phyloP scores from a whole-genome alignment of 192 early-diverging fungal species.

The Oehlia diaphana region DNA sequence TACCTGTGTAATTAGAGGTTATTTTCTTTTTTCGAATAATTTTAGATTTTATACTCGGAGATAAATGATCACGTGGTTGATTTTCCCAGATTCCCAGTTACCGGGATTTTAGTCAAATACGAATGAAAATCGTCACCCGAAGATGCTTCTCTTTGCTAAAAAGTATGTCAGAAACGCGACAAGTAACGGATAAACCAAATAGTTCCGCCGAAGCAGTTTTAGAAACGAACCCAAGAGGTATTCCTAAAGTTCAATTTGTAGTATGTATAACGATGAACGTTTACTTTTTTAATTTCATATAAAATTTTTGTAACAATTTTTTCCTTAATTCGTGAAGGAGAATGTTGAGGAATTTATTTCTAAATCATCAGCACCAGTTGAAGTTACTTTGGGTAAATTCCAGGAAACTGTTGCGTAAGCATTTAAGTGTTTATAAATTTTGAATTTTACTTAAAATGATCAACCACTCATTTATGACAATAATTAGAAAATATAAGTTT shows the following conservation, averaged over 20 bases:
- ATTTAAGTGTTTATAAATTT: neutral
- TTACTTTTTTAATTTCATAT: neutral
- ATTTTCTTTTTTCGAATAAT: neutral
- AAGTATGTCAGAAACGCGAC: neutral
- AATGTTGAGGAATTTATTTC: conserved; percentile 87
- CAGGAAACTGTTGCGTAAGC: conserved; percentile 81
- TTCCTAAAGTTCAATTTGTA: conserved; percentile 94
- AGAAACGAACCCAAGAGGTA: conserved; percentile 90
- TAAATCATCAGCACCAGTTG: conserved; percentile 62
- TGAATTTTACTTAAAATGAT: neutral
- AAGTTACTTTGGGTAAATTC: conserved; percentile 88
- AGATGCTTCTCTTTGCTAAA: too few species aligned
- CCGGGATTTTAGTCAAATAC: too few species aligned
- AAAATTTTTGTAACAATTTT: neutral
- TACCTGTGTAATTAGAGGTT: neutral
- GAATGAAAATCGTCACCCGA: too few species aligned
- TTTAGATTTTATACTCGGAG: neutral
- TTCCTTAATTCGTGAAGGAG: conserved; percentile 49
- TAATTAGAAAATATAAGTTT: conserved; percentile 90
- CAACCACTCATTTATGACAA: neutral
- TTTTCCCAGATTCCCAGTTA: too few species aligned
- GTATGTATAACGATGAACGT: conserved; percentile 38
- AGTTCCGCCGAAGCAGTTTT: conserved; percentile 29
- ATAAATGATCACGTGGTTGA: too few species aligned
- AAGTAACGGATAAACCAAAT: neutral